Evolutionary conservation across 2,329 filamentous ascomycete species (phyloP).

Genomic region (Fusarium drepaniforme): DNA sequence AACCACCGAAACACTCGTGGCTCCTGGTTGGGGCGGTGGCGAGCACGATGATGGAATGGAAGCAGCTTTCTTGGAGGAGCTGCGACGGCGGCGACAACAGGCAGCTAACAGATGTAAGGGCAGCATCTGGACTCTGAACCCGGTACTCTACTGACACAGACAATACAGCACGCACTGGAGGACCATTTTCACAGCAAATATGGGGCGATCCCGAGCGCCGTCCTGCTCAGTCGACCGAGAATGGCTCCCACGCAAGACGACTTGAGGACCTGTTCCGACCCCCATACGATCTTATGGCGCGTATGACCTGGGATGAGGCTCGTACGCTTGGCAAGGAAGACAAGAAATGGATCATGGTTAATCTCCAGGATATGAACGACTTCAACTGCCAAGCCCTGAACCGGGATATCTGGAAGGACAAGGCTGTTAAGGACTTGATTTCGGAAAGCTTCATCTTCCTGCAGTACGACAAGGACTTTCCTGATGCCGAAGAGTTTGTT

Average conservation of each 20-base stretch:
- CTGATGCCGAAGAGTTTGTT: conserved; percentile 82
- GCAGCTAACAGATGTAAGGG: conserved; percentile 45
- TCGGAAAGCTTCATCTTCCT: conserved; percentile 95
- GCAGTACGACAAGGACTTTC: conserved; percentile 91
- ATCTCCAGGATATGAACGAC: conserved; percentile 92
- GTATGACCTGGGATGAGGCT: conserved; percentile 84
- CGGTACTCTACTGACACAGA: conserved; percentile 6
- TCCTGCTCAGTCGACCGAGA: conserved; percentile 52
- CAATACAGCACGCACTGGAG: conserved; percentile 41
- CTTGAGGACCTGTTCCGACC: conserved; percentile 94
- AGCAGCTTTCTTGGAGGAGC: conserved; percentile 73
- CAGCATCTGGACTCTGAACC: background rate
- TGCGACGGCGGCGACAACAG: conserved; percentile 61
- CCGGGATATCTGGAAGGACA: conserved; percentile 95
- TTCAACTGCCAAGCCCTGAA: conserved; percentile 97
- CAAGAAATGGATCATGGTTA: conserved; percentile 95
- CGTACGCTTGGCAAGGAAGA: conserved; percentile 87
- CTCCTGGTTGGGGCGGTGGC: conserved; percentile 67
- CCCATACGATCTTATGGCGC: conserved; percentile 89
- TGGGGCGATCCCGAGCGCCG: conserved; percentile 48
- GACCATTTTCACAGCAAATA: conserved; percentile 55
- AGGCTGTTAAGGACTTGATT: conserved; percentile 81
- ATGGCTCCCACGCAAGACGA: conserved; percentile 76
- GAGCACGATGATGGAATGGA: conserved; percentile 64
- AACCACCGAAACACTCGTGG: conserved; percentile 92